Evolutionary conservation across 2,329 filamentous ascomycete genomes (phyloP), one percentile per base, ranked within the genome.

Genomic region (Trichoderma atroviride): DNA sequence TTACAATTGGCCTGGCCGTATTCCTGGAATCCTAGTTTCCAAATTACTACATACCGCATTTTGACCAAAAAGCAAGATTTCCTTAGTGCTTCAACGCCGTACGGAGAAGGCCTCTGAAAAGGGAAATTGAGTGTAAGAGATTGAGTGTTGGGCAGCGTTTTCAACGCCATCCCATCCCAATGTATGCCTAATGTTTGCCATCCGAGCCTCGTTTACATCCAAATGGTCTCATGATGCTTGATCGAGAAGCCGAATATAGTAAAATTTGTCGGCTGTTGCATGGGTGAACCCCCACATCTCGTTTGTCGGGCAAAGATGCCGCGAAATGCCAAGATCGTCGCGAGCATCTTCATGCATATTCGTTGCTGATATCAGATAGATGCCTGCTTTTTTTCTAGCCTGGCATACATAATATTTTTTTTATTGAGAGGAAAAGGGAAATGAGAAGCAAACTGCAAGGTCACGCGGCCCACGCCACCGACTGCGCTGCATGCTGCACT

Each of bases 391-490:
- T n/a, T 35, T 43, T 24, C 29, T 57, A n/a, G 7, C 47, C 33
- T n/a, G 27, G 62, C 62, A 24, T 43, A 56, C 24, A 4, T 27
- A 27, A 27, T 40, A 9, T 43, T n/a, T 43, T 19, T 3, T 4
- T 4, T 4, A n/a, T n/a, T 1, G 4, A 50, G 5, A 24, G 22
- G n/a, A 50, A 50, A 50, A 50, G 1, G n/a, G 22, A 5, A 50
- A 24, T 19, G 19, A 43, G 40, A 35, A 29, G 43, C 14, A n/a
- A 57, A 29, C 40, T 55, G 31, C 35, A 43, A 33, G 62, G 62
- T 65, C 62, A 65, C 62, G 62, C 50, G 61, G 50, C 37, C 27
- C 24, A n/a, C 52, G 27, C 52, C 14, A 29, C 52, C 7, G 27
- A 43, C 40, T 43, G 40, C 19, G 40, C 16, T 43, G 40, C 40